Evolutionary conservation across 2,329 filamentous ascomycete species (phyloP).

Genomic region (Cladobotryum protrusum): DNA sequence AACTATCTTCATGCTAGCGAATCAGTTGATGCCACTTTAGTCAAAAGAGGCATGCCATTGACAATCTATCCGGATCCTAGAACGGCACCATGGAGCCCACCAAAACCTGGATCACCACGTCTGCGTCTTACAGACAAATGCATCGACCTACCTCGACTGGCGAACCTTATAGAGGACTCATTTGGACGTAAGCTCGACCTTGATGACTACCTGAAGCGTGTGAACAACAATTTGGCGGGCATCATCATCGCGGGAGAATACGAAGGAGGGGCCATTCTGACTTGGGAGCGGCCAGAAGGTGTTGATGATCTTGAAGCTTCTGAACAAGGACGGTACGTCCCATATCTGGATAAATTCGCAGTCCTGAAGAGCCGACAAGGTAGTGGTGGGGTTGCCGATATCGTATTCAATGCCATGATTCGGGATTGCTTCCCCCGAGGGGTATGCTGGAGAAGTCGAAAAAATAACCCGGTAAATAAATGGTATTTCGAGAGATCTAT

Average conservation of each 20-base stretch:
- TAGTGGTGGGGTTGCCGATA: constrained; percentile 85
- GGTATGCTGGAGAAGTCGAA: constrained; percentile 86
- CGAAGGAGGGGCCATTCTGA: constrained; percentile 89
- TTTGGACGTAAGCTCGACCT: constrained; percentile 82
- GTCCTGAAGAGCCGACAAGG: constrained; percentile 85
- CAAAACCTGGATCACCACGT: constrained; percentile 50
- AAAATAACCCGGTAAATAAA: constrained; percentile 93
- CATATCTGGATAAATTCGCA: constrained; percentile 96
- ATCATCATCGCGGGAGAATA: constrained; percentile 95
- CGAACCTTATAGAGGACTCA: constrained; percentile 87
- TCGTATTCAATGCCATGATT: constrained; percentile 95
- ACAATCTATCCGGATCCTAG: constrained; percentile 76
- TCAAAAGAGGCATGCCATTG: constrained; percentile 87
- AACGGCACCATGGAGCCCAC: constrained; percentile 61
- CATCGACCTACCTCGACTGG: constrained; percentile 76
- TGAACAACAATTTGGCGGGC: constrained; percentile 75
- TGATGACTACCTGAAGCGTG: constrained; percentile 72
- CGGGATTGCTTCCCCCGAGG: constrained; percentile 80
- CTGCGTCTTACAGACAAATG: constrained; percentile 71
- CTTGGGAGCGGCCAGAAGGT: constrained; percentile 76
- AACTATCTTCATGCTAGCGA: constrained; percentile 26
- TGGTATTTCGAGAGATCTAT: constrained; percentile 95
- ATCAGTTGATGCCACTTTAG: constrained; percentile 62
- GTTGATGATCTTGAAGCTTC: constrained; percentile 49
- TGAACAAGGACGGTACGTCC: constrained; percentile 62